Conservation (phyloP, 768 basidiomycete species). For the Suillus ampliporus region DNA sequence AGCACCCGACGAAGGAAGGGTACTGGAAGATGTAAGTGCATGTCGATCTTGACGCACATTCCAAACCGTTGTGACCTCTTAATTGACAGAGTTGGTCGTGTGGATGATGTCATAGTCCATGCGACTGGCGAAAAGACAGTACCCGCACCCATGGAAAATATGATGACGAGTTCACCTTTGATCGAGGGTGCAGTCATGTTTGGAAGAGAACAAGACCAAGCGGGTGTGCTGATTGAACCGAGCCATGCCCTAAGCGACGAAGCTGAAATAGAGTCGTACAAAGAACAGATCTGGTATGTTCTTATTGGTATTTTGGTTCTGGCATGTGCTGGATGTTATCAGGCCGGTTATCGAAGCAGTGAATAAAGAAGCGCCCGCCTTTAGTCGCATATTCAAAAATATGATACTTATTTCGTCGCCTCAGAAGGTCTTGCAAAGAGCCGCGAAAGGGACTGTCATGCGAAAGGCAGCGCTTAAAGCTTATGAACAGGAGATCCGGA, state of each 20-base stretch:
- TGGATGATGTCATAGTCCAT: constrained; percentile 39
- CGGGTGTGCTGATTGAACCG: constrained; percentile 39
- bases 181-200: constrained; percentile 35
- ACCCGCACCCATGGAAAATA: constrained; percentile 37
- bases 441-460: constrained; percentile 37
- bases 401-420: constrained; percentile 51
- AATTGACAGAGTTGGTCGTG: constrained; percentile 43
- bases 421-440: constrained; percentile 47
- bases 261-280: constrained; percentile 18
- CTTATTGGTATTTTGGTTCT: not conserved
- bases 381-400: constrained; percentile 53
- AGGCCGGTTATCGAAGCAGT: constrained; percentile 49
- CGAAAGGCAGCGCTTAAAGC: constrained; percentile 22
- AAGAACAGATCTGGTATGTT: constrained; percentile 31
- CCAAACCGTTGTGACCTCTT: no score
- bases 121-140: constrained; percentile 40
- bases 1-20: constrained; percentile 49
- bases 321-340: not conserved
- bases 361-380: constrained; percentile 43
- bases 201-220: constrained; percentile 36
- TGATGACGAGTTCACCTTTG: constrained; percentile 26
- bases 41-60: not conserved
- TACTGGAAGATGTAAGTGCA: constrained; percentile 48
- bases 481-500: constrained; percentile 33
- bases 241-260: constrained; percentile 19